Evolutionary conservation across 148 eudicot genomes (phyloP).

Genomic region (Dianthus caryophyllus): DNA sequence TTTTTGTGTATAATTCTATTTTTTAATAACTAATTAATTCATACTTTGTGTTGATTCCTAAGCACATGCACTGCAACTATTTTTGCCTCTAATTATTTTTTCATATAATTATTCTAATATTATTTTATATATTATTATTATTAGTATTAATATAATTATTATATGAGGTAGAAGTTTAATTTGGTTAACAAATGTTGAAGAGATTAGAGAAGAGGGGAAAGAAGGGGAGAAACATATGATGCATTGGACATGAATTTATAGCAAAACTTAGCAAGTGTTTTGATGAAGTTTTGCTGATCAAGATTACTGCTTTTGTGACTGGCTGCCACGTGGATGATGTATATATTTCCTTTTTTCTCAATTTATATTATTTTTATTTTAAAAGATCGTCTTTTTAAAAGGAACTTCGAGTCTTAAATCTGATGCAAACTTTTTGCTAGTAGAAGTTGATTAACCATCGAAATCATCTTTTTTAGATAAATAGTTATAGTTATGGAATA

Average conservation of each 20-base stretch:
- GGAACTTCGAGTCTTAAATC: no score
- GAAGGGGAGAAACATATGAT: conserved; percentile 22
- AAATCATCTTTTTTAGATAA: no score
- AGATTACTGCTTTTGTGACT: conserved; percentile 10
- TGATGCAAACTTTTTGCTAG: no score
- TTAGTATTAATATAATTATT: neutral
- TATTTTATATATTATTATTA: neutral
- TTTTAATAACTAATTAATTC: no score
- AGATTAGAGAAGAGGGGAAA: conserved; percentile 17
- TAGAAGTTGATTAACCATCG: no score
- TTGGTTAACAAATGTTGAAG: conserved; percentile 35
- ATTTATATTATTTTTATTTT: no score
- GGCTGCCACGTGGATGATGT: conserved; percentile 26
- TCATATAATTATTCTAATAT: neutral
- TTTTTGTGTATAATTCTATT: no score
- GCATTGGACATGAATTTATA: conserved; percentile 8
- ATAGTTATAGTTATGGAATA: no score
- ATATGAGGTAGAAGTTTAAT: neutral
- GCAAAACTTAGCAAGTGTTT: neutral
- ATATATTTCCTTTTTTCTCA: no score
- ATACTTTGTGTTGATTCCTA: conserved; percentile 32
- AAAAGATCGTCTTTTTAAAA: no score
- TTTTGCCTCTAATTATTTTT: neutral
- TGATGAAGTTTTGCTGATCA: conserved; percentile 18
- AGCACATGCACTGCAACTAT: conserved; percentile 61